Percentiles rank a stretch among this genome's conserved stretches.
phyloP scores from a whole-genome alignment of 2,329 filamentous ascomycete species.

The Alternaria brassicicola region DNA sequence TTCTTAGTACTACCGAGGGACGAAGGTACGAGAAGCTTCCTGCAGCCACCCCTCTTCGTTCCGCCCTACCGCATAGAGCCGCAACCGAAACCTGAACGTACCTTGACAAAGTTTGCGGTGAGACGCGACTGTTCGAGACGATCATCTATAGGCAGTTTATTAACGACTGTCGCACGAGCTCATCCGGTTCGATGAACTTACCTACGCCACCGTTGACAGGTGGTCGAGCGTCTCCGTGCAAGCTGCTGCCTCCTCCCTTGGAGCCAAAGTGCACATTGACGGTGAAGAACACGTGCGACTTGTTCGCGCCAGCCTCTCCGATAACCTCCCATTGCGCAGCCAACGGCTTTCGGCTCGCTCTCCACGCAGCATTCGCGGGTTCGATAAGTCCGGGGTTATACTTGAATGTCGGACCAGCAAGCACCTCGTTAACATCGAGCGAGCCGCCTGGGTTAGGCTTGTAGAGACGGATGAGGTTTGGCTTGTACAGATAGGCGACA shows the following conservation, averaged over 20 bases:
- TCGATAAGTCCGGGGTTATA: constrained; percentile 74
- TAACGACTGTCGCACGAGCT: constrained; percentile 3
- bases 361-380: constrained; percentile 65
- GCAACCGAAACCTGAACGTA: constrained; percentile 18
- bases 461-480: constrained; percentile 63
- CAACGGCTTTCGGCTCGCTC: constrained; percentile 68
- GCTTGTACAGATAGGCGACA: constrained; percentile 71
- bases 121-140: constrained; percentile 63
- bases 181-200: constrained; percentile 2
- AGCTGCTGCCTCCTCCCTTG: constrained; percentile 68
- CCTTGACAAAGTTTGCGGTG: constrained; percentile 56
- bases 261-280: constrained; percentile 72
- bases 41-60: constrained; percentile 24
- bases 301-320: constrained; percentile 53
- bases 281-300: constrained; percentile 64
- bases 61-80: constrained; percentile 7
- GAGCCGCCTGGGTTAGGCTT: constrained; percentile 63
- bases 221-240: constrained; percentile 70
- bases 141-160: constrained; percentile 45
- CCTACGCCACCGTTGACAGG: constrained; percentile 68
- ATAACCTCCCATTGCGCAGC: constrained; percentile 69
- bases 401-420: constrained; percentile 64
- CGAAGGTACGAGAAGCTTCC: constrained; percentile 10
- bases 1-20: constrained; percentile 15
- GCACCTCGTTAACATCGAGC: constrained; percentile 63